Evolutionary conservation across 805 yeast species (phyloP).

Genomic region (Kluyveromyces siamensis): DNA sequence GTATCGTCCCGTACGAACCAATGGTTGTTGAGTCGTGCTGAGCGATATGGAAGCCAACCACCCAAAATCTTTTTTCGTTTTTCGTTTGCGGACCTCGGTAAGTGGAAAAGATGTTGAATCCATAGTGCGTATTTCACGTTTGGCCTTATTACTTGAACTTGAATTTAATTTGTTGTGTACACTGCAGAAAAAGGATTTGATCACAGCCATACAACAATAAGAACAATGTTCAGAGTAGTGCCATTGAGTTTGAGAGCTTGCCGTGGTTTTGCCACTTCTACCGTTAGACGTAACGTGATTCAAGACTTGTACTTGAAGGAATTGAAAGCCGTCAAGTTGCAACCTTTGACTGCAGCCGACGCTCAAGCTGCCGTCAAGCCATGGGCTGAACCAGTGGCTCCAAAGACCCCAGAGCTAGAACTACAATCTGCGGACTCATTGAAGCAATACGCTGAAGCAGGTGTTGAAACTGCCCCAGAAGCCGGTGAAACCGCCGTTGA

Average conservation of each 20-base stretch:
- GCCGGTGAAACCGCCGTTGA: constrained; percentile 33
- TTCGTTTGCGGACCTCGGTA: no score
- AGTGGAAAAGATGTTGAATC: no score
- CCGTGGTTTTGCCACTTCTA: constrained; percentile 27
- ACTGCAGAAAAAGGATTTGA: no score
- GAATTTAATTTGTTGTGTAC: no score
- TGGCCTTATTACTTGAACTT: no score
- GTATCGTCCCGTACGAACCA: constrained; percentile 5
- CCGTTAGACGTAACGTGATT: constrained; percentile 45
- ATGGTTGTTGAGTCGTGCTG: neutral
- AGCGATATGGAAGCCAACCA: neutral
- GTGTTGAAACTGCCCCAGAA: constrained; percentile 67
- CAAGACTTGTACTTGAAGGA: constrained; percentile 82
- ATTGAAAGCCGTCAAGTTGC: constrained; percentile 82
- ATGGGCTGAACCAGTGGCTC: constrained; percentile 76
- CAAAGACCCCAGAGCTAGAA: constrained; percentile 65
- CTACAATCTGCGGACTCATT: constrained; percentile 57
- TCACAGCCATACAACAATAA: neutral
- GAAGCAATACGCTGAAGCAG: constrained; percentile 55
- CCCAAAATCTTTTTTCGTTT: no score
- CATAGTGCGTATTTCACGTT: no score
- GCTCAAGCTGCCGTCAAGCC: constrained; percentile 72
- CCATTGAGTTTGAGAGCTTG: constrained; percentile 3
- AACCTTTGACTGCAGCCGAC: constrained; percentile 60
- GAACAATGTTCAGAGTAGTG: constrained; percentile 2